Evolutionary conservation across 306 rosid species (phyloP).

Genomic region (Cucumis sativus): Cucumber_9930_V3 NC_026659.2:5298501-5299000

Average conservation of each 20-base stretch:
- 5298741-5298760: conserved; percentile 65
- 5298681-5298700: conserved; percentile 45
- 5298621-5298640: conserved; percentile 41
- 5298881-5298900: conserved; percentile 48
- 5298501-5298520: conserved; percentile 21
- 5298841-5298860: conserved; percentile 61
- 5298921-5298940: conserved; percentile 42
- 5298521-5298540: conserved; percentile 32
- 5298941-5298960: conserved; percentile 78
- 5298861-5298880: conserved; percentile 44
- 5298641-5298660: conserved; percentile 34
- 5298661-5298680: conserved; percentile 53
- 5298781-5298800: conserved; percentile 50
- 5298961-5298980: conserved; percentile 58
- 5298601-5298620: conserved; percentile 43
- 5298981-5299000: conserved; percentile 44
- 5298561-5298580: conserved; percentile 74
- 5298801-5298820: conserved; percentile 58
- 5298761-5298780: conserved; percentile 60
- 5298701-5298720: conserved; percentile 45
- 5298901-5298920: conserved; percentile 43
- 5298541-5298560: conserved; percentile 35
- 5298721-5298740: too few species aligned
- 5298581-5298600: conserved; percentile 43
- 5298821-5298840: conserved; percentile 68